phyloP scores from a whole-genome alignment of 768 basidiomycete species.

The Mycena haematopus region DNA sequence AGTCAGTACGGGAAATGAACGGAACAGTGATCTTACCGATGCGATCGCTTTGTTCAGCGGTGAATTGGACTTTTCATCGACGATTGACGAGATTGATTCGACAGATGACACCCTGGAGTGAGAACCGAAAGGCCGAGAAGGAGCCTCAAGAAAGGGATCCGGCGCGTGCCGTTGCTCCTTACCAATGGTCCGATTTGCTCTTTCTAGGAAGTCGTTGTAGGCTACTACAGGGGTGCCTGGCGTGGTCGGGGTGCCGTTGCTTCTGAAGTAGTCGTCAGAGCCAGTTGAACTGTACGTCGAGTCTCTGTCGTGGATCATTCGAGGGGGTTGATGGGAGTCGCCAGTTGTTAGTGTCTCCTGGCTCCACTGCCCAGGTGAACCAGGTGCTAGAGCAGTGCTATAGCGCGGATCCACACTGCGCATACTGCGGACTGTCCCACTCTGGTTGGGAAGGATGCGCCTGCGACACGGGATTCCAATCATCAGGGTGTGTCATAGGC shows the following conservation, averaged over 20 bases:
- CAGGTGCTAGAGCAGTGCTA: conserved; percentile 44
- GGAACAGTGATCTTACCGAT: conserved; percentile 53
- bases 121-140: conserved; percentile 76
- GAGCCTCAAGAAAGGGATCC: conserved; percentile 87
- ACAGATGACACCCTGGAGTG: conserved; percentile 84
- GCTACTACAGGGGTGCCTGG: conserved; percentile 44
- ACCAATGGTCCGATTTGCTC: conserved; percentile 84
- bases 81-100: conserved; percentile 92
- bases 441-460: conserved; percentile 73
- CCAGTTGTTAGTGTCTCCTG: conserved; percentile 60
- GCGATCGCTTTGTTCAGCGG: conserved; percentile 94
- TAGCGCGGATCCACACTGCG: conserved; percentile 28
- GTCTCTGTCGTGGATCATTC: conserved; percentile 48
- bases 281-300: conserved; percentile 58
- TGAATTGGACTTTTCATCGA: conserved; percentile 89
- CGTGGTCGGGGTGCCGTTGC: conserved; percentile 35
- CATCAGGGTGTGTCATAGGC: conserved; percentile 71
- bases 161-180: conserved; percentile 78
- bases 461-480: conserved; percentile 79
- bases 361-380: conserved; percentile 71
- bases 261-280: conserved; percentile 58
- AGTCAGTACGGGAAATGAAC: conserved; percentile 11
- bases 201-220: conserved; percentile 83
- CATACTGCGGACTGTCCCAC: conserved; percentile 73
- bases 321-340: conserved; percentile 43